These are phyloP conservation scores for Herpetomonas tarakana DNA, from an alignment of 208 protist species.

Conservation along the genomic window DNA sequence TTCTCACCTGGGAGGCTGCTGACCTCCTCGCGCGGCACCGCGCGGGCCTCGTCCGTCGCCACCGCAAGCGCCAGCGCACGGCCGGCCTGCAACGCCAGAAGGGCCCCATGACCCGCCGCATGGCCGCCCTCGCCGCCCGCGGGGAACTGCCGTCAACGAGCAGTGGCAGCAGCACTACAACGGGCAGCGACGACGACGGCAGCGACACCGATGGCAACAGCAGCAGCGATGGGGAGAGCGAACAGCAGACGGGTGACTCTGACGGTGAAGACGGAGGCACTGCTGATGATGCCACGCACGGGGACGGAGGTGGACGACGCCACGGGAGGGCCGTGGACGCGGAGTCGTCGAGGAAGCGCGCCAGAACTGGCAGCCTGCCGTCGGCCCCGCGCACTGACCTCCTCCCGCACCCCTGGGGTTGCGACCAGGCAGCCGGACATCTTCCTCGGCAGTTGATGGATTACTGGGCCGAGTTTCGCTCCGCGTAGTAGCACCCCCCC, in stretches of 20 bases:
- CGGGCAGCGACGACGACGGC: slow-evolving; percentile 1
- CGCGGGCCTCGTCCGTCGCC: slow-evolving; percentile 12
- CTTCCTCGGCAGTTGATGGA: too few relatives aligned
- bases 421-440: too few relatives aligned
- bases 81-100: slow-evolving; percentile 8
- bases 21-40: slow-evolving; percentile 29
- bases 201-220: slow-evolving; percentile 1
- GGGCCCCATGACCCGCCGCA: slow-evolving; percentile 19
- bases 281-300: neutral
- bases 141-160: neutral
- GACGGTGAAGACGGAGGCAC: neutral
- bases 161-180: slow-evolving; percentile 4
- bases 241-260: neutral
- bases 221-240: neutral
- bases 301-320: too few relatives aligned
- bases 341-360: too few relatives aligned
- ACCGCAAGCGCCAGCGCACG: slow-evolving; percentile 14
- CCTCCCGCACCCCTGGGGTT: too few relatives aligned
- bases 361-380: too few relatives aligned
- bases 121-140: slow-evolving; percentile 14
- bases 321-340: too few relatives aligned
- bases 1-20: slow-evolving; percentile 68
- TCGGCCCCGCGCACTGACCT: too few relatives aligned
- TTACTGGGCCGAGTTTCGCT: too few relatives aligned
- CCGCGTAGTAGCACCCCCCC: too few relatives aligned